Evolutionary conservation across 148 eudicot genomes (phyloP).

Genomic region (Pouteria glomerata): DNA sequence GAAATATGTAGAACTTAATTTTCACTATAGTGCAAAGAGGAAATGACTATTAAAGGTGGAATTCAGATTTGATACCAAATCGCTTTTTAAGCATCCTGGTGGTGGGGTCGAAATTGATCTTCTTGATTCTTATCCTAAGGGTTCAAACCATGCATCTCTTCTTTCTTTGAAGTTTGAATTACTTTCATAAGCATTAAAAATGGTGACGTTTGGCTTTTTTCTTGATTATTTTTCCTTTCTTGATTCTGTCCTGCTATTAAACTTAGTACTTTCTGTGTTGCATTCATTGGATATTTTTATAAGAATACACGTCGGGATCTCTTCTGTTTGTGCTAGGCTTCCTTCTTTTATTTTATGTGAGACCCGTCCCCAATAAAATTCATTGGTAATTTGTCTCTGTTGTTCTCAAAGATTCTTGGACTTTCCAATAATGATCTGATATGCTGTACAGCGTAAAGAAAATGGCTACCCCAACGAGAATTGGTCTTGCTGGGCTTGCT

Average conservation of each 20-base stretch:
- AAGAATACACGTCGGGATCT: neutral
- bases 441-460: constrained; percentile 18
- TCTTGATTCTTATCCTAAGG: neutral
- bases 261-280: neutral
- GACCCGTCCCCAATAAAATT: neutral
- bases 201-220: neutral
- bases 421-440: neutral
- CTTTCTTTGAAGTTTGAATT: neutral
- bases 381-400: neutral
- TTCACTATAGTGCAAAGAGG: neutral
- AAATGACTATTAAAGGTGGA: neutral
- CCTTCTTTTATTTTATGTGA: neutral
- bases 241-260: neutral
- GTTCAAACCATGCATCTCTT: neutral
- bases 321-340: neutral
- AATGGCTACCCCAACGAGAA: constrained; percentile 77
- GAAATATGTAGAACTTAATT: neutral
- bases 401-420: neutral
- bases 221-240: neutral
- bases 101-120: neutral
- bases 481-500: constrained; percentile 91
- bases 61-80: neutral
- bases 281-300: neutral
- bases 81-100: neutral
- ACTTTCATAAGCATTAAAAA: neutral